A percentile compares a stretch with the other conserved stretches of the same genome.
Conservation (phyloP, 441 rosid species). For the Cnidoscolus chayamansa region DNA sequence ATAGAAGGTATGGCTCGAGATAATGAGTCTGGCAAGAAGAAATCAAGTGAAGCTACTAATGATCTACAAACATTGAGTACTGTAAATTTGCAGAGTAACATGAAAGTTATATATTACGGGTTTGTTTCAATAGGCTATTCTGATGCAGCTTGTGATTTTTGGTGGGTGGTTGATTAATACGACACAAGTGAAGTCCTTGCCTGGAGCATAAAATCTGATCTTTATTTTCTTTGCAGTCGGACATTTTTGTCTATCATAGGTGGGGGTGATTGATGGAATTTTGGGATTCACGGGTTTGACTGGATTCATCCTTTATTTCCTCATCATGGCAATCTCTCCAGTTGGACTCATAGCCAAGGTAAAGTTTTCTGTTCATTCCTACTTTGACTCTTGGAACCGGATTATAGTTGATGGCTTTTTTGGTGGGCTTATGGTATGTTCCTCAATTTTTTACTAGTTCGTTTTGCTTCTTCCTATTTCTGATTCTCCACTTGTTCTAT, state of each 20-base stretch:
- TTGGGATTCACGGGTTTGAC: conserved; percentile 77
- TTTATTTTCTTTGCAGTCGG: conserved; percentile 57
- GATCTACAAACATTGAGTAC: conserved; percentile 64
- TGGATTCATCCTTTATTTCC: conserved; percentile 79
- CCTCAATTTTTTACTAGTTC: conserved; percentile 10
- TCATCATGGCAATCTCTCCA: conserved; percentile 79
- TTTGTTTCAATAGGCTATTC: background rate
- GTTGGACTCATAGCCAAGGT: conserved; percentile 45
- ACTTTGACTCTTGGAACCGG: conserved; percentile 80
- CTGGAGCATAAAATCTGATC: background rate
- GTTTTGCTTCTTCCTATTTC: background rate
- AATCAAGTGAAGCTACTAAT: conserved; percentile 47
- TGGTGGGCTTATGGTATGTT: conserved; percentile 86
- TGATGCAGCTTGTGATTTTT: background rate
- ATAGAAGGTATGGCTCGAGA: conserved; percentile 48
- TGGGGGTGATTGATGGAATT: conserved; percentile 92
- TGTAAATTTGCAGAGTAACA: conserved; percentile 84
- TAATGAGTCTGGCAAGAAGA: conserved; percentile 52
- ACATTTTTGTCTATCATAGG: conserved; percentile 90
- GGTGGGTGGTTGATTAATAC: background rate
- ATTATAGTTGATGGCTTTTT: conserved; percentile 72
- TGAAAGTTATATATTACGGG: conserved; percentile 33
- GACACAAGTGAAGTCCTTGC: background rate
- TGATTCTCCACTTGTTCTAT: background rate
- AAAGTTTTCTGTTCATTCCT: conserved; percentile 15